phyloP scores from a whole-genome alignment of 129 eudicot species.

The Pseudognaphalium luteoalbum region DNA sequence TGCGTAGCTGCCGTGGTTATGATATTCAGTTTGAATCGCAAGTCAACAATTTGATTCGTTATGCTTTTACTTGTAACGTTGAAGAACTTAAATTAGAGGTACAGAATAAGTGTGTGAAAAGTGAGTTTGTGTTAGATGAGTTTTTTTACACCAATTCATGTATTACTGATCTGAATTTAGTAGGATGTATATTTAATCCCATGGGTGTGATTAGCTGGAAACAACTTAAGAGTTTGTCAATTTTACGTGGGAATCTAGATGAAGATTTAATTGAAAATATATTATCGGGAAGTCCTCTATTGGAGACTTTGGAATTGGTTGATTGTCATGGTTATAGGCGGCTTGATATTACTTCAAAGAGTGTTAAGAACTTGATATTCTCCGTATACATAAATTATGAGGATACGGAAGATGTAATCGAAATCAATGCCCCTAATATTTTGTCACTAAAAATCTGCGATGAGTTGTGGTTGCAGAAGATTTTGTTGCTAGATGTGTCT shows the following conservation, averaged over 20 bases:
- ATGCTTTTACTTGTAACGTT: slow-evolving; percentile 13
- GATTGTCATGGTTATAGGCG: neutral
- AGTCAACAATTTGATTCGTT: slow-evolving; percentile 3
- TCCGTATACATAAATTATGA: neutral
- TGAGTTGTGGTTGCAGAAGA: slow-evolving; percentile 7
- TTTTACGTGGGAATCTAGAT: slow-evolving; percentile 5
- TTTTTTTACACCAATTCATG: slow-evolving; percentile 17
- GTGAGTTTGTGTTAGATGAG: neutral
- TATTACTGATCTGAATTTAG: slow-evolving; percentile 23
- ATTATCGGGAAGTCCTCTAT: slow-evolving; percentile 27
- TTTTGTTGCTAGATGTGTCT: slow-evolving; percentile 26
- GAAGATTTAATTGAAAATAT: slow-evolving; percentile 25
- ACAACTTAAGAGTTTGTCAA: slow-evolving; percentile 9
- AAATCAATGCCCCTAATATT: neutral
- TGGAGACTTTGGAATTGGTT: slow-evolving; percentile 18
- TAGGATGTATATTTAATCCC: slow-evolving; percentile 14
- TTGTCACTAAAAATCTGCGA: slow-evolving; percentile 18
- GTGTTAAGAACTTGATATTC: slow-evolving; percentile 29
- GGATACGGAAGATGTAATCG: no score
- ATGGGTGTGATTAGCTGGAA: slow-evolving; percentile 18
- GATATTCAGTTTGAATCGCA: neutral
- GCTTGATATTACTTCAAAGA: slow-evolving; percentile 24
- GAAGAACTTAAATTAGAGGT: slow-evolving; percentile 10
- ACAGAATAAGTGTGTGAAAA: neutral
- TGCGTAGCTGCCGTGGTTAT: neutral